Evolutionary conservation across 495 filamentous ascomycete genomes (phyloP), one percentile per base, ranked within the genome.

Genomic region (Aspergillus homomorphus): DNA sequence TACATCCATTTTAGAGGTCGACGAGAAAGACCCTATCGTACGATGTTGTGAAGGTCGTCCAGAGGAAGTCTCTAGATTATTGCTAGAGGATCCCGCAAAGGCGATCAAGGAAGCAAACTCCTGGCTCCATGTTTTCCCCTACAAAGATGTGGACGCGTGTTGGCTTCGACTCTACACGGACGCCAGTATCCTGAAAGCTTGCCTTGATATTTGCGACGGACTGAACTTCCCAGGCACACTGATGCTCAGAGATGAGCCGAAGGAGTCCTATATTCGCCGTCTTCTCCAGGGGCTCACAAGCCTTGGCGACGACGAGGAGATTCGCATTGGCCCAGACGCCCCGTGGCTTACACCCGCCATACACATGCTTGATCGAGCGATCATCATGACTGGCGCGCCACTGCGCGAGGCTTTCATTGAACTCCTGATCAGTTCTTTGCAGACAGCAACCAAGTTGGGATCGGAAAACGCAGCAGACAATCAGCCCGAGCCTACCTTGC

Each of bases 121-220:
- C 2, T 88, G 89, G 59, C 80, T 96, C 65, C 88, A 89, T 63
- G 82, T 88, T 4, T 94, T 82, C 58, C 81, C 87, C 4, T 96
- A 87, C 73, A 85, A 82, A 62, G 80, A 90, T 58, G 88, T 96
- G 4, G 84, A 90, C 0, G 51, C 61, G 2, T 87, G 85, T 67
- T 96, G 91, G 91, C 80, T 85, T 16, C 79, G 85, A 51, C 74
- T 95, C 14, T 95, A 89, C 69, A 90, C 87, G 0, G 89, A 94
- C 63, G 90, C 89, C 22, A 85, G 82, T 46, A 80, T 95, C 18
- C 67, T 89, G 60, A 86, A 88, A 58, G 78, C 79, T 56, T 66
- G 84, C 63, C 59, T 73, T 45, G 50, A 70, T 14, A 74, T 81
- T 51, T 54, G 70, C 57, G 45, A 57, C 1, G 60, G 61, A 23